Evolutionary conservation across 805 yeast genomes (phyloP).

Genomic region (Blastobotrys peoriensis): DNA sequence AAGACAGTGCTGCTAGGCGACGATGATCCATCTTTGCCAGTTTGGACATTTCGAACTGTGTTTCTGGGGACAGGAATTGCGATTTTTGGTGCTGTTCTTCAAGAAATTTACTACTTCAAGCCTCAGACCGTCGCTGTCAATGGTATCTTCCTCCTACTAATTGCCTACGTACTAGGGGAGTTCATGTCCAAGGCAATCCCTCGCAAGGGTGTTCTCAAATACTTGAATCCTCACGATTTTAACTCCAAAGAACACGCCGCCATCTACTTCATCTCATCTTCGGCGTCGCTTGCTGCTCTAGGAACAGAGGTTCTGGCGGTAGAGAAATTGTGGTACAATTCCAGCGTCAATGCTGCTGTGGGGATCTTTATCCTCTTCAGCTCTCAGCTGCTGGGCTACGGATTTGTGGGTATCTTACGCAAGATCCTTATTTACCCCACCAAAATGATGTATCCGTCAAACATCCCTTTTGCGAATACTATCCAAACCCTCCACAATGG

Average conservation of each 20-base stretch:
- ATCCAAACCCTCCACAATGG: slow-evolving; percentile 42
- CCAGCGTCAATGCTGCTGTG: slow-evolving; percentile 13
- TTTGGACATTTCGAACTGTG: slow-evolving; percentile 37
- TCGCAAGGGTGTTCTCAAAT: slow-evolving; percentile 17
- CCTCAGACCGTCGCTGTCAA: slow-evolving; percentile 33
- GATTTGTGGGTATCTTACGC: slow-evolving; percentile 57
- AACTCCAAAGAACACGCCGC: slow-evolving; percentile 40
- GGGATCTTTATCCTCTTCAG: slow-evolving; percentile 30
- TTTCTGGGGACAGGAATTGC: slow-evolving; percentile 31
- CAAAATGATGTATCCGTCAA: slow-evolving; percentile 58
- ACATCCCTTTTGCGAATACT: slow-evolving; percentile 52
- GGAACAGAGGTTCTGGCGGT: slow-evolving; percentile 36
- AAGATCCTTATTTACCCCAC: slow-evolving; percentile 56
- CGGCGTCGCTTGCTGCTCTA: slow-evolving; percentile 38
- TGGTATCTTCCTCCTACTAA: slow-evolving; percentile 31
- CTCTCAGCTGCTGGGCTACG: slow-evolving; percentile 60
- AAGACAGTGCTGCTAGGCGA: slow-evolving; percentile 13
- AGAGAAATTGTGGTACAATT: slow-evolving; percentile 30
- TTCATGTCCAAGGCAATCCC: slow-evolving; percentile 27
- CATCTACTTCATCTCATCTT: slow-evolving; percentile 34
- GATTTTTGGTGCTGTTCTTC: slow-evolving; percentile 33
- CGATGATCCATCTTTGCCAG: slow-evolving; percentile 34
- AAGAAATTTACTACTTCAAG: slow-evolving; percentile 33
- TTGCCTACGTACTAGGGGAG: slow-evolving; percentile 31
- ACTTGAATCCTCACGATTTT: slow-evolving; percentile 41